These are phyloP conservation scores for Vitis cinerea DNA, from an alignment of 164 flowering plant genomes.

Conservation along the genomic window DNA sequence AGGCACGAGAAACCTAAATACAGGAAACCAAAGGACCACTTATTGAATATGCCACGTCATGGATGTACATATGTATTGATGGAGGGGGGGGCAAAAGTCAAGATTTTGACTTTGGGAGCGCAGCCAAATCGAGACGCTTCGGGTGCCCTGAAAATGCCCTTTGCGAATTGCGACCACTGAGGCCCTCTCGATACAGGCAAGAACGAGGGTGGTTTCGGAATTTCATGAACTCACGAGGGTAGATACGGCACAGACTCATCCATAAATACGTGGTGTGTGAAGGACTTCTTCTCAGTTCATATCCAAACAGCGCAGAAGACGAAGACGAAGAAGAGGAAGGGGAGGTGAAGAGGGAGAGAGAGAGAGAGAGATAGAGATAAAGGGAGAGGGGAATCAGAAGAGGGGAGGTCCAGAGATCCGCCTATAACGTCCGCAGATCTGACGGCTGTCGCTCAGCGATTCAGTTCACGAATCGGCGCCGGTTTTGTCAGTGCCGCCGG, in stretches of 20 bases:
- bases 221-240: constrained; percentile 3
- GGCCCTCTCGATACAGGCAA: too few species aligned
- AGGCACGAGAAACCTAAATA: too few species aligned
- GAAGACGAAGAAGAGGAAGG: not conserved
- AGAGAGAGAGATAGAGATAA: not conserved
- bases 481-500: not conserved
- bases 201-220: not conserved
- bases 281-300: too few species aligned
- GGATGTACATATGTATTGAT: too few species aligned
- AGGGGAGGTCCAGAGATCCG: not conserved
- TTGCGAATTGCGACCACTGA: too few species aligned
- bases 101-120: too few species aligned
- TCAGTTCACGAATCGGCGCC: too few species aligned
- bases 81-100: too few species aligned
- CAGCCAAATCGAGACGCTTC: too few species aligned
- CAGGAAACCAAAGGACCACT: too few species aligned
- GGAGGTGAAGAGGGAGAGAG: not conserved
- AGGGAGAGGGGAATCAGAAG: not conserved
- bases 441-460: constrained; percentile 2
- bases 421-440: not conserved
- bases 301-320: constrained; percentile 3
- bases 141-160: too few species aligned
- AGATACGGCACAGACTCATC: constrained; percentile 3
- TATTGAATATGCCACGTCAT: too few species aligned
- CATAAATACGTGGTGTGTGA: constrained; percentile 23